Evolutionary conservation across 2,329 filamentous ascomycete species (phyloP).

Genomic region (Pochonia chlamydosporia): DNA sequence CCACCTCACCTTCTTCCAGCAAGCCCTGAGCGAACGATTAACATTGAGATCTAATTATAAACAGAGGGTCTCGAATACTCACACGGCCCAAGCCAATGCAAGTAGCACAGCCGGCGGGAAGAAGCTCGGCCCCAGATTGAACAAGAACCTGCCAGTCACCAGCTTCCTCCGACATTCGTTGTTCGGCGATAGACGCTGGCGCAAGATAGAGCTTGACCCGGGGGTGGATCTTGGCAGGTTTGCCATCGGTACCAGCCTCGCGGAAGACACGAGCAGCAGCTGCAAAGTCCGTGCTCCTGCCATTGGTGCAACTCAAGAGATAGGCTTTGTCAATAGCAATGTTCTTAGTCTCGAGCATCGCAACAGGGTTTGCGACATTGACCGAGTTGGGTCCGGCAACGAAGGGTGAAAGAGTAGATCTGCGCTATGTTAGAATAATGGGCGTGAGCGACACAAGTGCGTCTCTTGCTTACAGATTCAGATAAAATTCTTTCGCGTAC

Average conservation of each 20-base stretch:
- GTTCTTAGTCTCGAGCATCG: slow-evolving; percentile 63
- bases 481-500: slow-evolving; percentile 78
- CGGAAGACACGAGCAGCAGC: slow-evolving; percentile 64
- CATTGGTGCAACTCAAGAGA: slow-evolving; percentile 86
- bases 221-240: slow-evolving; percentile 61
- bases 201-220: slow-evolving; percentile 86
- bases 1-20: slow-evolving; percentile 78
- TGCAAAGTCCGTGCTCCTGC: slow-evolving; percentile 60
- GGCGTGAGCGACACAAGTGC: too few species aligned
- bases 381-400: slow-evolving; percentile 87
- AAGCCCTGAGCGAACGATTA: slow-evolving; percentile 27
- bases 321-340: slow-evolving; percentile 71
- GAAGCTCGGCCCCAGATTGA: slow-evolving; percentile 52
- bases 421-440: too few species aligned
- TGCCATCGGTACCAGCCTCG: slow-evolving; percentile 45
- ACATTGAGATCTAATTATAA: too few species aligned
- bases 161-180: slow-evolving; percentile 67
- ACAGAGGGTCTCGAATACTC: slow-evolving; percentile 12
- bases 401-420: slow-evolving; percentile 72
- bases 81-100: slow-evolving; percentile 82
- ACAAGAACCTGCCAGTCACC: slow-evolving; percentile 83
- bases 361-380: slow-evolving; percentile 75
- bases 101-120: slow-evolving; percentile 61
- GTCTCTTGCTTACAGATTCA: slow-evolving; percentile 51
- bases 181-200: slow-evolving; percentile 75